phyloP scores from a whole-genome alignment of 257 asterid species.

The Ligustrum vulgare region DNA sequence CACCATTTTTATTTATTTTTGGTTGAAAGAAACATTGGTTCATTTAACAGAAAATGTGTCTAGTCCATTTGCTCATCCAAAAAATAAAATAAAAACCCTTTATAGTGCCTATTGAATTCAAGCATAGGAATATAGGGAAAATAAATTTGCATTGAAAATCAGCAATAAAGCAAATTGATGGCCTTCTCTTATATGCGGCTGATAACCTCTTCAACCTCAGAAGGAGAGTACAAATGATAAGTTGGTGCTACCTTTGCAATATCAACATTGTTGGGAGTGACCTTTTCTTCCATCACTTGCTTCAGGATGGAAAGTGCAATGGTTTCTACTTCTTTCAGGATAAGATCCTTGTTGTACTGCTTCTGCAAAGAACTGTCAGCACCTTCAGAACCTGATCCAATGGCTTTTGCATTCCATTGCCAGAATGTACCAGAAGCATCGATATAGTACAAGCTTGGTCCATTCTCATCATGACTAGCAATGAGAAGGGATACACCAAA shows the following conservation, averaged over 20 bases:
- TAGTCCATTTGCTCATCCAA: conserved; percentile 7
- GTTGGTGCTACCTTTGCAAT: conserved; percentile 86
- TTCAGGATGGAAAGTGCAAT: conserved; percentile 82
- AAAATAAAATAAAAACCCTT: conserved; percentile 5
- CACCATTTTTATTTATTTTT: too few species aligned
- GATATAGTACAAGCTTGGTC: conserved; percentile 87
- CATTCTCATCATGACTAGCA: conserved; percentile 93
- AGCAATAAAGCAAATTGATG: conserved; percentile 13
- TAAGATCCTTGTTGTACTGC: conserved; percentile 80
- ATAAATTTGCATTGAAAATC: too few species aligned
- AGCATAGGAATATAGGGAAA: background rate
- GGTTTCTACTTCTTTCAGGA: conserved; percentile 79
- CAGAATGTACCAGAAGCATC: conserved; percentile 98
- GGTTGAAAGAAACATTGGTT: background rate
- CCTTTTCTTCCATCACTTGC: conserved; percentile 97
- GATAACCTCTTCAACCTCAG: conserved; percentile 85
- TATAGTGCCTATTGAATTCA: conserved; percentile 11
- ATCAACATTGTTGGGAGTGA: conserved; percentile 86
- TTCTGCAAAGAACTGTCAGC: conserved; percentile 98
- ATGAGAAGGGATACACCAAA: conserved; percentile 92
- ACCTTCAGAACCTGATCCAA: conserved; percentile 95
- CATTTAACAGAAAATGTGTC: conserved; percentile 5
- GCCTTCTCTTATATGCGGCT: conserved; percentile 50
- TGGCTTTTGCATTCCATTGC: conserved; percentile 96
- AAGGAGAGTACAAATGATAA: conserved; percentile 80